A percentile compares a stretch with the other conserved stretches of the same genome.
These are phyloP conservation scores for Neopestalotiopsis rosae DNA, from an alignment of 2,329 filamentous ascomycete genomes.

Conservation along the genomic window DNA sequence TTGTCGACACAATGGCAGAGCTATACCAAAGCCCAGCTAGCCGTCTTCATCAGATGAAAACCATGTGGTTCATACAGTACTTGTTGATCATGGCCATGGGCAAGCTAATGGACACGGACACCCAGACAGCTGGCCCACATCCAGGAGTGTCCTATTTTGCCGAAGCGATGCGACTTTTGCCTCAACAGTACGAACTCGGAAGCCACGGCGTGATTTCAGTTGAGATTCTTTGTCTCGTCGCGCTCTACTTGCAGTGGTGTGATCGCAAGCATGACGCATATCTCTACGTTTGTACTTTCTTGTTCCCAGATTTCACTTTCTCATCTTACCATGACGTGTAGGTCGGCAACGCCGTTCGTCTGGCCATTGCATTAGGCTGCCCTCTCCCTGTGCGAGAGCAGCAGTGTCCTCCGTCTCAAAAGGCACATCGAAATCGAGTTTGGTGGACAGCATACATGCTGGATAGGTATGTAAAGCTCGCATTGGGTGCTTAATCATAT, in stretches of 20 bases:
- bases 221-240: background rate
- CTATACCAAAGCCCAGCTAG: background rate
- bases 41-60: background rate
- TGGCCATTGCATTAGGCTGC: background rate
- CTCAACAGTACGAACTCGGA: background rate
- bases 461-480: background rate
- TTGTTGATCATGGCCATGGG: background rate
- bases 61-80: background rate
- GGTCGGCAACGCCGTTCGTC: background rate
- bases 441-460: background rate
- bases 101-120: background rate
- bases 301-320: background rate
- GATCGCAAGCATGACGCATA: background rate
- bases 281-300: background rate
- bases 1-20: background rate
- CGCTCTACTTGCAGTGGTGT: background rate
- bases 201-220: background rate
- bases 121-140: background rate
- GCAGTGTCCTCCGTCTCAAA: background rate
- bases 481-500: background rate
- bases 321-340: background rate
- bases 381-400: background rate
- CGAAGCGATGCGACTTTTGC: background rate
- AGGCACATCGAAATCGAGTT: background rate
- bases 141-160: background rate